Conservation (phyloP, 768 basidiomycete genomes). For the Calocera cornea region DNA sequence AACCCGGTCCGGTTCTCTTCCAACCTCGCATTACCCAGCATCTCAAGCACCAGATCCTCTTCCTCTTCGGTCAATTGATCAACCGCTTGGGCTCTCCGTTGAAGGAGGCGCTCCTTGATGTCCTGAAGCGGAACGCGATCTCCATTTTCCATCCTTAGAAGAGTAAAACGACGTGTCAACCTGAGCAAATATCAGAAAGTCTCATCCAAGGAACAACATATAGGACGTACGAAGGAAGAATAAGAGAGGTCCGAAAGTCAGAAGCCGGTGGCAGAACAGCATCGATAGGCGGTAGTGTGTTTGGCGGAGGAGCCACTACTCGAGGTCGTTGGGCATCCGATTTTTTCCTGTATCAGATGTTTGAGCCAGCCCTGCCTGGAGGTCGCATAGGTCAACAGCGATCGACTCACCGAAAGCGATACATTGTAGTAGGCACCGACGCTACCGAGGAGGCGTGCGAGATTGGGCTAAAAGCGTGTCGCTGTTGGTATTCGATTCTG, state of each 20-base stretch:
- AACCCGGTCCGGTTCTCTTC: background rate
- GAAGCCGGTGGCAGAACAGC: constrained; percentile 42
- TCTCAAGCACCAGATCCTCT: constrained; percentile 71
- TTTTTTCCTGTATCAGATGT: background rate
- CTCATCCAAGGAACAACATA: constrained; percentile 6
- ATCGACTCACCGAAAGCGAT: background rate
- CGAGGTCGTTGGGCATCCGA: background rate
- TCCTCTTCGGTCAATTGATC: constrained; percentile 68
- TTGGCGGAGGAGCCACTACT: constrained; percentile 16
- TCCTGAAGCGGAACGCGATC: constrained; percentile 52
- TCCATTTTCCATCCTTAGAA: constrained; percentile 55
- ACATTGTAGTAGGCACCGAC: background rate
- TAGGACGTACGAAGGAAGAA: constrained; percentile 63
- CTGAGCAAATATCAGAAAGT: constrained; percentile 29
- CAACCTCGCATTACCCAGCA: constrained; percentile 29
- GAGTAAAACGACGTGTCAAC: constrained; percentile 67
- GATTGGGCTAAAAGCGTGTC: background rate
- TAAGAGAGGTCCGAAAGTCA: constrained; percentile 77
- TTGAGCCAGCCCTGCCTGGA: background rate
- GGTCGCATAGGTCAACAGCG: background rate
- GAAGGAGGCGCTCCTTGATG: constrained; percentile 52
- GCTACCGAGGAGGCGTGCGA: too few relatives aligned
- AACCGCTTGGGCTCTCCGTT: constrained; percentile 55
- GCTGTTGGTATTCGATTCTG: background rate
- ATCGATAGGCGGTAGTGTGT: constrained; percentile 31